A percentile compares a stretch with the other conserved stretches of the same genome.
Conservation (phyloP, 805 yeast genomes). For the Metschnikowia cubensis region DNA sequence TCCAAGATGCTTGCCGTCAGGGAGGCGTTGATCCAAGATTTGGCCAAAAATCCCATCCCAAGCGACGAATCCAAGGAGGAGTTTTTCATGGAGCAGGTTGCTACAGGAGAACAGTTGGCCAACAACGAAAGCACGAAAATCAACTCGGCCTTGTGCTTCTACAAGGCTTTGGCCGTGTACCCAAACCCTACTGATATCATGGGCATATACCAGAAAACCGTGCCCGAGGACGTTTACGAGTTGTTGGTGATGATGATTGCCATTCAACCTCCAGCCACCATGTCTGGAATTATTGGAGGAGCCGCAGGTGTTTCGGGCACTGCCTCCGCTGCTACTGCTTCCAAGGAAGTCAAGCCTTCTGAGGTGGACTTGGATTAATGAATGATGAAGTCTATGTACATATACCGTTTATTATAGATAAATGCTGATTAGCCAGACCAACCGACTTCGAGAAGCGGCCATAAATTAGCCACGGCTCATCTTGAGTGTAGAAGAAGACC, state of each 20-base stretch:
- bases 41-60: conserved; percentile 74
- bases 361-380: conserved; percentile 18
- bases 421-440: neutral
- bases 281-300: conserved; percentile 58
- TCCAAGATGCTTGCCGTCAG: conserved; percentile 58
- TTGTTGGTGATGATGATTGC: conserved; percentile 85
- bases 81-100: conserved; percentile 78
- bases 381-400: conserved; percentile 5
- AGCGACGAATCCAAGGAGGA: conserved; percentile 61
- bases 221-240: conserved; percentile 80
- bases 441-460: too few species aligned
- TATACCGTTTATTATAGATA: conserved; percentile 1
- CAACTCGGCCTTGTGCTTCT: conserved; percentile 85
- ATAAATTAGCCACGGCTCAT: too few species aligned
- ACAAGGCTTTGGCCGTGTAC: conserved; percentile 88
- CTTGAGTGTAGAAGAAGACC: too few species aligned
- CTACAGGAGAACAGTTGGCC: conserved; percentile 78
- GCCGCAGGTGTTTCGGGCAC: conserved; percentile 18
- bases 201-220: conserved; percentile 83
- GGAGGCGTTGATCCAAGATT: conserved; percentile 57
- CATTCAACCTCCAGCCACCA: conserved; percentile 79
- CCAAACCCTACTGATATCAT: conserved; percentile 93
- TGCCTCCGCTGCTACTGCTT: conserved; percentile 28
- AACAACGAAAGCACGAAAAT: conserved; percentile 62
- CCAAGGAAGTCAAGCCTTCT: conserved; percentile 17